These are phyloP conservation scores for Diaporthe sp. DNA, from an alignment of 2,329 filamentous ascomycete species.

Conservation along the genomic window DNA sequence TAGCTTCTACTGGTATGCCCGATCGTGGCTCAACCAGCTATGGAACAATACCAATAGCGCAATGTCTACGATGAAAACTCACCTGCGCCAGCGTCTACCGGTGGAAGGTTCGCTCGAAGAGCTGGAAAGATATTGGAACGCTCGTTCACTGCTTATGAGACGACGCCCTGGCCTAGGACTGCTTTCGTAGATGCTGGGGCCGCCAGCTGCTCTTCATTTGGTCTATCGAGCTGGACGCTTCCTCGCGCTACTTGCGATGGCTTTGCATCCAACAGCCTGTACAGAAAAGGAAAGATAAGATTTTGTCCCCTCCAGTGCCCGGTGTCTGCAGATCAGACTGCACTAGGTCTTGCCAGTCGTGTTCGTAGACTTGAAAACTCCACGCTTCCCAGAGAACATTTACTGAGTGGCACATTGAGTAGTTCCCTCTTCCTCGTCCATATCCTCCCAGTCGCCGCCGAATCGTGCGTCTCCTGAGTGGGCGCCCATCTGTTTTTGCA, in stretches of 20 bases:
- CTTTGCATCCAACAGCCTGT: slow-evolving; percentile 10
- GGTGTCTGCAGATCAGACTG: background rate
- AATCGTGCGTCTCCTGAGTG: slow-evolving; percentile 75
- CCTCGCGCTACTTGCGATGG: background rate
- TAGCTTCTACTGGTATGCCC: no score
- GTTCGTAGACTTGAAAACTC: slow-evolving; percentile 5
- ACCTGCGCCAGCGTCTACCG: no score
- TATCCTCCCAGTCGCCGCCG: slow-evolving; percentile 75
- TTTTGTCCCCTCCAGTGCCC: background rate
- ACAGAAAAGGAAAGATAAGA: background rate
- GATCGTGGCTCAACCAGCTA: no score
- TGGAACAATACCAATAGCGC: no score
- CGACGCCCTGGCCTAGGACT: background rate
- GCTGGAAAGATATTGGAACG: background rate
- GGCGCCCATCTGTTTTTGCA: slow-evolving; percentile 70
- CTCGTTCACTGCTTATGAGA: background rate
- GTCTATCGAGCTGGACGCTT: slow-evolving; percentile 23
- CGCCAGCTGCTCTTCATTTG: slow-evolving; percentile 6
- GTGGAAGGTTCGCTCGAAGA: background rate
- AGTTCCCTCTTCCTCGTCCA: slow-evolving; percentile 73
- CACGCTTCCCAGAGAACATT: slow-evolving; percentile 38
- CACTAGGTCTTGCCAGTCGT: background rate
- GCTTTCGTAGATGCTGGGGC: background rate
- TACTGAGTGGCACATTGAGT: slow-evolving; percentile 82
- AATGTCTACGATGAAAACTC: no score